A percentile compares a stretch with the other conserved stretches of the same genome.
Evolutionary conservation across 2,329 filamentous ascomycete species (phyloP).

Genomic region (Arthroderma sp.): DNA sequence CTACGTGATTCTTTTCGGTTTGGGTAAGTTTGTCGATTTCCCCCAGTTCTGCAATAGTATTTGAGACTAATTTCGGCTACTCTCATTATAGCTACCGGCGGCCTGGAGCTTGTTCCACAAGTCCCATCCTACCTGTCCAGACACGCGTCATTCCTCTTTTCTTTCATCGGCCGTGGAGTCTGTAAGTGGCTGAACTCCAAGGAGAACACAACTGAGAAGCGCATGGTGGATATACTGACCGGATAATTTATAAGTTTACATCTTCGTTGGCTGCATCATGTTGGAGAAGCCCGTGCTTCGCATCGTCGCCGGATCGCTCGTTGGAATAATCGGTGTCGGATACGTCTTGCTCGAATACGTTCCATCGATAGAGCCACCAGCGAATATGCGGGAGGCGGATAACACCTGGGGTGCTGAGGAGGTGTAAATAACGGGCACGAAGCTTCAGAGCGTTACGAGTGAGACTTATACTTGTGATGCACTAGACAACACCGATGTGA

Average conservation of each 20-base stretch:
- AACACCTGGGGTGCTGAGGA: slow-evolving; percentile 65
- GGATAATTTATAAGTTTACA: slow-evolving; percentile 55
- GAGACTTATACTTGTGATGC: too few species aligned
- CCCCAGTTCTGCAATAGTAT: neutral
- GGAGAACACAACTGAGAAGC: neutral
- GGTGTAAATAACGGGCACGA: slow-evolving; percentile 38
- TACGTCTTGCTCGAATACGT: slow-evolving; percentile 68
- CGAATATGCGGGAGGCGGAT: slow-evolving; percentile 69
- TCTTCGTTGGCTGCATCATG: slow-evolving; percentile 82
- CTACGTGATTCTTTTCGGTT: slow-evolving; percentile 85
- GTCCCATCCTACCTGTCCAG: slow-evolving; percentile 84
- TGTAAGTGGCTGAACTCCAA: slow-evolving; percentile 49
- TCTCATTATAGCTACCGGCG: slow-evolving; percentile 44
- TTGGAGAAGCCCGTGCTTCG: slow-evolving; percentile 54
- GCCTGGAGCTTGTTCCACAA: slow-evolving; percentile 67
- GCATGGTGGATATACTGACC: slow-evolving; percentile 4
- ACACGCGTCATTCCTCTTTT: slow-evolving; percentile 96
- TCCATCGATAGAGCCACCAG: slow-evolving; percentile 64
- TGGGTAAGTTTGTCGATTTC: slow-evolving; percentile 42
- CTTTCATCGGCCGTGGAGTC: slow-evolving; percentile 84
- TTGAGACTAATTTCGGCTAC: neutral
- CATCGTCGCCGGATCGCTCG: slow-evolving; percentile 62
- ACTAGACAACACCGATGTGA: neutral
- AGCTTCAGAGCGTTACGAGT: neutral
- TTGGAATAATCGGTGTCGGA: slow-evolving; percentile 63